Evolutionary conservation across 176 grass and related monocot genomes (phyloP).

Genomic region (Coix lacrymajobi): DNA sequence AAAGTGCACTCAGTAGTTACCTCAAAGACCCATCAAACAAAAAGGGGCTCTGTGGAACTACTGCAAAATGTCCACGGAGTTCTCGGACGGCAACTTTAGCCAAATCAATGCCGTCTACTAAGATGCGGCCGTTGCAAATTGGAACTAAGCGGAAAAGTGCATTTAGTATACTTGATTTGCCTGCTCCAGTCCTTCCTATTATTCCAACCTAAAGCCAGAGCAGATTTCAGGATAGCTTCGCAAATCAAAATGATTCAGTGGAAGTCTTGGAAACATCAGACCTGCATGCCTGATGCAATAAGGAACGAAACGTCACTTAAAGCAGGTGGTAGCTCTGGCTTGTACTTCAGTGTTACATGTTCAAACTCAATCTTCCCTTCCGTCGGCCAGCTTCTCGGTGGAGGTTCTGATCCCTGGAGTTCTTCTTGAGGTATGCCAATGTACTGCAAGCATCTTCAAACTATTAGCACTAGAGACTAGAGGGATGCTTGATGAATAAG

Average conservation of each 20-base stretch:
- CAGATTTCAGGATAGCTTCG: neutral
- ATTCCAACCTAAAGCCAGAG: conserved; percentile 72
- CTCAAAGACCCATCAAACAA: conserved; percentile 89
- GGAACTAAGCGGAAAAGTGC: conserved; percentile 78
- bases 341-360: conserved; percentile 79
- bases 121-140: conserved; percentile 65
- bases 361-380: conserved; percentile 80
- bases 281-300: conserved; percentile 75
- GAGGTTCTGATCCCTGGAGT: conserved; percentile 53
- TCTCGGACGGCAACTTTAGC: conserved; percentile 58
- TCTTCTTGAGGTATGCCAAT: conserved; percentile 76
- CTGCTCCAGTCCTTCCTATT: conserved; percentile 94
- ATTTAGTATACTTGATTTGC: conserved; percentile 95
- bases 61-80: conserved; percentile 72
- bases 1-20: conserved; percentile 31
- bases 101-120: conserved; percentile 70
- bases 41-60: conserved; percentile 89
- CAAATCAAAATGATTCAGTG: neutral
- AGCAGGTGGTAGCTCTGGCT: conserved; percentile 57
- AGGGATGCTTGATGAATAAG: neutral
- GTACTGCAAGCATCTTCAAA: conserved; percentile 45
- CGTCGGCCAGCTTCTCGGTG: conserved; percentile 52
- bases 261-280: conserved; percentile 3
- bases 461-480: conserved; percentile 15
- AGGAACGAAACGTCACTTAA: conserved; percentile 66